These are phyloP conservation scores for Floccularia luteovirens DNA, from an alignment of 768 basidiomycete genomes.

Conservation along the genomic window DNA sequence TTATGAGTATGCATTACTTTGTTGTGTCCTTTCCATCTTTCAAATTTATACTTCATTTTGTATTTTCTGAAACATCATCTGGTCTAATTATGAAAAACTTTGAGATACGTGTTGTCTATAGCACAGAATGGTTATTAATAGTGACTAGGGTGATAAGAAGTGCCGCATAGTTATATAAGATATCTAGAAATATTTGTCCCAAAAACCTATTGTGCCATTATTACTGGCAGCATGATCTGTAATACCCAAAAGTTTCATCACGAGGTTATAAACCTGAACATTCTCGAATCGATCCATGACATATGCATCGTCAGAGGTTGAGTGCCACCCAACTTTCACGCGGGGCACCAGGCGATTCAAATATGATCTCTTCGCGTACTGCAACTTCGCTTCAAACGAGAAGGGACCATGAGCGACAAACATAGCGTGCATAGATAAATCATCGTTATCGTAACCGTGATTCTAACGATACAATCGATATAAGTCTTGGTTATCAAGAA, in stretches of 20 bases:
- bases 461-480: conserved; percentile 34
- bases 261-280: conserved; percentile 78
- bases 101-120: too few relatives aligned
- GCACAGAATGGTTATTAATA: too few relatives aligned
- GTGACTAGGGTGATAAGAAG: too few relatives aligned
- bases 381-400: conserved; percentile 55
- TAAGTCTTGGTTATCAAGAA: background rate
- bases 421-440: conserved; percentile 76
- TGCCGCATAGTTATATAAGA: too few relatives aligned
- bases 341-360: conserved; percentile 8
- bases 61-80: background rate
- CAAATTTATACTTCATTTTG: background rate
- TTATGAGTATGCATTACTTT: background rate
- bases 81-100: too few relatives aligned
- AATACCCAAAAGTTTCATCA: conserved; percentile 68
- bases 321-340: conserved; percentile 53
- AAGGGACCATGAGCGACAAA: conserved; percentile 93
- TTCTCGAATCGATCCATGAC: conserved; percentile 83
- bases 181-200: conserved; percentile 61
- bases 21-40: background rate
- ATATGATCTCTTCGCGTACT: conserved; percentile 27
- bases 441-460: conserved; percentile 85
- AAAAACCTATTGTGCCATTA: conserved; percentile 79
- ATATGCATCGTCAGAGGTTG: conserved; percentile 53
- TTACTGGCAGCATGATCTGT: conserved; percentile 45